phyloP scores from a whole-genome alignment of 768 basidiomycete species.

The Naganishia friedmannii region DNA sequence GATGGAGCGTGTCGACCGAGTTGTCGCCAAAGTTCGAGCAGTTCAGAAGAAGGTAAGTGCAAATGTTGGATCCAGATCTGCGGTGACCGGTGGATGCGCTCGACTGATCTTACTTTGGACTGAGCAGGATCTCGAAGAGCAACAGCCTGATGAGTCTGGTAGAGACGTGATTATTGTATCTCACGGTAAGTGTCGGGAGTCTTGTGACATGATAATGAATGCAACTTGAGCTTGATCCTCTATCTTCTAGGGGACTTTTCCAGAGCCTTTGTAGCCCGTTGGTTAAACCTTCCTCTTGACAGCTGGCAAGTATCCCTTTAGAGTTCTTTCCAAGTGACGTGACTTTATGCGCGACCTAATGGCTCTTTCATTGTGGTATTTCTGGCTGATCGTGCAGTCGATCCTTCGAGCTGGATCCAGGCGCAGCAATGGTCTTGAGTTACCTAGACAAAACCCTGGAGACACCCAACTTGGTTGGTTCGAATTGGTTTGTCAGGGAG shows the following conservation, averaged over 20 bases:
- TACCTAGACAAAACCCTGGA: conserved; percentile 79
- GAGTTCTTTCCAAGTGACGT: too few relatives aligned
- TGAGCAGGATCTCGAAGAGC: too few relatives aligned
- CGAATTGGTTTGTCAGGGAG: conserved; percentile 44
- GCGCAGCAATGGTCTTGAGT: conserved; percentile 70
- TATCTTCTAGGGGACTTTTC: conserved; percentile 51
- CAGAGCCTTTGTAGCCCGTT: conserved; percentile 72
- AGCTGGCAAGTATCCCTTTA: conserved; percentile 22
- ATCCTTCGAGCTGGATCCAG: conserved; percentile 74
- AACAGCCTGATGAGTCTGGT: too few relatives aligned
- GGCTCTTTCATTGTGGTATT: too few relatives aligned
- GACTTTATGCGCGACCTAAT: too few relatives aligned
- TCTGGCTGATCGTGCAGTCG: too few relatives aligned
- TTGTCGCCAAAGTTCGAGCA: conserved; percentile 66
- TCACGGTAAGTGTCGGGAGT: too few relatives aligned
- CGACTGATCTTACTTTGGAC: too few relatives aligned
- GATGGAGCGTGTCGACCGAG: conserved; percentile 69
- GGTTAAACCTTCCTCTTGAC: conserved; percentile 67
- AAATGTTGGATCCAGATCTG: too few relatives aligned
- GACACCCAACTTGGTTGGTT: conserved; percentile 61
- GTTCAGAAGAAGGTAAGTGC: background rate
- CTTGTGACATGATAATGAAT: too few relatives aligned
- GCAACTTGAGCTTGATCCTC: background rate
- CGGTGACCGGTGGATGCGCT: too few relatives aligned
- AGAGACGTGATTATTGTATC: too few relatives aligned